Evolutionary conservation across 345 rosid species (phyloP), one percentile per base, ranked within the genome.

Genomic region (Eucalyptus paniculata): DNA sequence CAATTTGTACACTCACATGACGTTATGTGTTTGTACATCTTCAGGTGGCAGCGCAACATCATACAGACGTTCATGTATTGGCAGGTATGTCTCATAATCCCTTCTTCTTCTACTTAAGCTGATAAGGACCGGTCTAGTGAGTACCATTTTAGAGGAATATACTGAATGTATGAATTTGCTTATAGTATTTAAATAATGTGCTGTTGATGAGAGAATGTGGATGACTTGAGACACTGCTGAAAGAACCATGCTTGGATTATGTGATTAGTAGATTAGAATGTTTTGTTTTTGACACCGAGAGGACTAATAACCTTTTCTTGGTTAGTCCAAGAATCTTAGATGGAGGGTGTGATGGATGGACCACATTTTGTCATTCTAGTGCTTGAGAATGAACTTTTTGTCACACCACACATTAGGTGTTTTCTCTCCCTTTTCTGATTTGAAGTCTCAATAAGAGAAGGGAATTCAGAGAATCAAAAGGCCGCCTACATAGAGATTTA

Each of bases 41-140:
- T 37, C 95, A 98, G 99, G 93, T 98, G 99, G 99, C 99, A 98
- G 92, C 98, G 99, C 87, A 97, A 98, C 94, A 93, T 98, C 80
- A 95, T 98, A 90, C 99, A 96, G 90, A 94, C 99, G n/a, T 97
- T 98, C 92, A 97, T 98, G 98, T 97, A 95, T 89, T 98, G 99
- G 99, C 99, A 98, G 99, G 99, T 98, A 87, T 23, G 92, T 19
- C 89, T 53, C 88, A 40, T 86, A 50, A 9, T 49, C 34, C 45
- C 32, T 49, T 83, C 12, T 32, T 86, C 18, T 24, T n/a, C 44
- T 50, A 24, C 28, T 54, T 50, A 45, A 50, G 28, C 23, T 81
- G 40, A 54, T 37, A 77, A 88, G 77, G 67, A 54, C 53, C 4
- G 60, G 8, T 11, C 14, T 50, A 47, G 54, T 45, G 23, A 88